Percentiles rank a stretch among this genome's conserved stretches.
Conservation (phyloP, 2,329 filamentous ascomycete species). For the Diaporthe destruens region DNA sequence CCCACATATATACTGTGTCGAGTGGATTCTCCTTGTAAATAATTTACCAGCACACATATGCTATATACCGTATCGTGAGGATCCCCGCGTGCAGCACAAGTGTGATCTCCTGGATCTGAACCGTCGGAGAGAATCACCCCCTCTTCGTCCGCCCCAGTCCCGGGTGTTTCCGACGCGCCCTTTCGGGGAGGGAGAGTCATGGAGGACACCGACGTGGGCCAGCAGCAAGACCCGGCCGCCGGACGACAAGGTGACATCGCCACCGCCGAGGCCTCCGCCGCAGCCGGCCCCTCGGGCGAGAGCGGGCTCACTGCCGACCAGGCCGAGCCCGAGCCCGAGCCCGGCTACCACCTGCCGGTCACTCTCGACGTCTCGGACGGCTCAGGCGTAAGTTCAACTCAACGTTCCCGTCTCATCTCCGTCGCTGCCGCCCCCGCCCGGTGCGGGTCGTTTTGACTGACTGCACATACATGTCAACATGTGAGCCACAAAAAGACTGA, state of each 20-base stretch:
- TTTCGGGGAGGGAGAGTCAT: neutral
- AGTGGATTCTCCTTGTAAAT: neutral
- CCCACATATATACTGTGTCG: neutral
- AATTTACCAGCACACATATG: neutral
- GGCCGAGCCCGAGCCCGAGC: neutral
- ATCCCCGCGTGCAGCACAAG: neutral
- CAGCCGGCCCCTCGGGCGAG: neutral
- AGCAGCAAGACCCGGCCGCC: slow-evolving; percentile 6
- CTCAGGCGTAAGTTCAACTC: slow-evolving; percentile 18
- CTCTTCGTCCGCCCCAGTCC: neutral
- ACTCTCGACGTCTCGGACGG: slow-evolving; percentile 36
- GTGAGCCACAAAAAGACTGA: neutral
- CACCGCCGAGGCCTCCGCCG: neutral
- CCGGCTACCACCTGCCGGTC: slow-evolving; percentile 20
- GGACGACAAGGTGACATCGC: slow-evolving; percentile 18
- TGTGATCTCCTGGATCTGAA: neutral
- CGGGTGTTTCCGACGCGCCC: neutral
- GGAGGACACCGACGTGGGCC: slow-evolving; percentile 24
- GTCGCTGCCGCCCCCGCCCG: neutral
- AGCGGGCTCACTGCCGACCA: slow-evolving; percentile 5
- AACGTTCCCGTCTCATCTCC: no score
- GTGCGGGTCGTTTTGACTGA: no score
- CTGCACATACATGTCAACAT: no score
- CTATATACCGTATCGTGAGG: neutral
- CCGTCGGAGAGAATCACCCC: neutral